Base-by-base conservation (phyloP, 768 basidiomycete genomes). In the Lactifluus volemus region DNA sequence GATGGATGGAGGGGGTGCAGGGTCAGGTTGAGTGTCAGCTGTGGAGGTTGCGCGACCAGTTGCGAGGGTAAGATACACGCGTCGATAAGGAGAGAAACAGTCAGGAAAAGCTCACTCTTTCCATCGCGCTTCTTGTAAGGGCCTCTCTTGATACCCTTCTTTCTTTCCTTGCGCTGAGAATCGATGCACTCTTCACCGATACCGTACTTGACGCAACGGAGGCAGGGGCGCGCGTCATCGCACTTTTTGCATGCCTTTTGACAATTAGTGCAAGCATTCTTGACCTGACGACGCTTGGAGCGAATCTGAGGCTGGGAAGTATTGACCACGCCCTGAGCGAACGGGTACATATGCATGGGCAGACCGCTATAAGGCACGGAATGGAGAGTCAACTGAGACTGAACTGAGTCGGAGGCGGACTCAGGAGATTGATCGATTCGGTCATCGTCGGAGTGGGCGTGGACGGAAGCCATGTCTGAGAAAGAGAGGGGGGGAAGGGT, bases 121-220 rank as follows among this genome's bases (percentile, higher is more conserved):
- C 83, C 84, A 88, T 89, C 88, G 84, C 88, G 88, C 84, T 91
- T 92, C 89, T 91, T 91, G 86, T 92, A 92, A 73, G 89, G 89
- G 49, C 89, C 89, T 70, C 89, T 77, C 78, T 90, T 92, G 67
- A 89, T 80, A 66, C 89, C 89, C 71, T 89, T 90, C 73, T 89
- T 90, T 69, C 92, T 82, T 75, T 96, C 92, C 77, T 95, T 96
- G 72, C 93, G 81, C 73, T 89, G 85, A 34, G 92, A 93, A 76
- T 94, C 89, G 65, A 91, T 77, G 70, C 94, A 97, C 69, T 88
- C 87, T 70, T 92, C 89, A 51, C 84, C 80, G 65, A 89, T 81
- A 68, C 90, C 92, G 67, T 95, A 95, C 75, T 89, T 92, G 69
- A 92, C 86, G 68, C 94, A 97, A 63, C 94, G 86, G 59, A 90